These are phyloP conservation scores for Halteria grandinella DNA, from an alignment of 73 alveolate genomes.

Conservation along the genomic window DNA sequence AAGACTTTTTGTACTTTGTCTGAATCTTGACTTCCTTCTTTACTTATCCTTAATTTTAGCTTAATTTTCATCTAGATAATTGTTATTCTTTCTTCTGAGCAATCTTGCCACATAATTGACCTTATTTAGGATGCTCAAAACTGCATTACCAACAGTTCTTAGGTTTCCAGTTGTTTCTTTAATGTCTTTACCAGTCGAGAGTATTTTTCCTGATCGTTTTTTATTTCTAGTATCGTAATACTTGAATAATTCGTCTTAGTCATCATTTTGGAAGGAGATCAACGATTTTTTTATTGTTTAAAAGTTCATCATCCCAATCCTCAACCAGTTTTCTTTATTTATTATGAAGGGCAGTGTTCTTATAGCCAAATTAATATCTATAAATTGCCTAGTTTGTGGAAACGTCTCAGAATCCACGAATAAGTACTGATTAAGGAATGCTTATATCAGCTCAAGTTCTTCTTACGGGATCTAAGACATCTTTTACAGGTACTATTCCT, in stretches of 20 bases:
- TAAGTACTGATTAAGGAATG: conserved; percentile 22
- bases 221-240: conserved; percentile 48
- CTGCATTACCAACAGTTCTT: conserved; percentile 23
- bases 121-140: conserved; percentile 40
- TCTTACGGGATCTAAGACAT: conserved; percentile 49
- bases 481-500: not conserved
- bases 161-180: conserved; percentile 9
- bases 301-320: conserved; percentile 57
- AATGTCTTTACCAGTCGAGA: conserved; percentile 12
- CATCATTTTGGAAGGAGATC: conserved; percentile 68
- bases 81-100: conserved; percentile 2
- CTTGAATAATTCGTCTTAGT: conserved; percentile 60
- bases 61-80: not conserved
- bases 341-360: conserved; percentile 47
- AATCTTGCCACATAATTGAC: conserved; percentile 15
- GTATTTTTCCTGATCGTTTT: conserved; percentile 5
- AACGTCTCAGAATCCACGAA: conserved; percentile 55
- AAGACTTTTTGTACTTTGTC: not conserved
- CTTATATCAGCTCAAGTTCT: conserved; percentile 37
- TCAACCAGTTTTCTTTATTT: conserved; percentile 27
- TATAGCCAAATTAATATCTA: conserved; percentile 40
- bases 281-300: conserved; percentile 38
- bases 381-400: conserved; percentile 19
- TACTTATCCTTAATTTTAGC: not conserved
- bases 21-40: not conserved